phyloP scores from a whole-genome alignment of 1,284 basidiomycete genomes.

The Ganoderma lucidum region DNA sequence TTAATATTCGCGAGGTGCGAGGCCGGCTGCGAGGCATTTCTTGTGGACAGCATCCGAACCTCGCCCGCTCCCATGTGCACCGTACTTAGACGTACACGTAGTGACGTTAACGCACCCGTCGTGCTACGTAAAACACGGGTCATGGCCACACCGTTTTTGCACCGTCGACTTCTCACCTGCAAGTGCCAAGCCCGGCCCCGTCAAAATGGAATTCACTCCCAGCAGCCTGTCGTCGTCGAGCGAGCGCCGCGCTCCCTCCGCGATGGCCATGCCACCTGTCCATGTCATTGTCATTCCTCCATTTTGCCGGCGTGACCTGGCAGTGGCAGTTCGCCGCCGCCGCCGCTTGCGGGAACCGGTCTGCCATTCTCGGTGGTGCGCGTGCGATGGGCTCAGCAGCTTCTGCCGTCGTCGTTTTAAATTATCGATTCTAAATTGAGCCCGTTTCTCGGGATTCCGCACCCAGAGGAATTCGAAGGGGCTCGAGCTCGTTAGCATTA shows the following conservation, averaged over 20 bases:
- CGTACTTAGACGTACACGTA: background rate
- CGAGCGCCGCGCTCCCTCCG: background rate
- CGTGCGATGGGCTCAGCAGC: no score
- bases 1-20: no score
- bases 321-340: background rate
- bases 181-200: background rate
- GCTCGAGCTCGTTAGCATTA: background rate
- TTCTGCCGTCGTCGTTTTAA: no score
- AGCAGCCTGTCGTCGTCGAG: background rate
- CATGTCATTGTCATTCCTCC: background rate
- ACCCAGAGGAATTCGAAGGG: background rate
- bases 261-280: background rate
- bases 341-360: background rate
- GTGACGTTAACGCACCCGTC: background rate
- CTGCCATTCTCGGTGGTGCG: background rate
- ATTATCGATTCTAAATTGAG: no score
- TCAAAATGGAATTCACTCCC: background rate
- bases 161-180: background rate
- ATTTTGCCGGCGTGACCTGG: background rate
- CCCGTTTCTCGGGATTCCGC: background rate
- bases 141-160: no score
- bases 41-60: background rate
- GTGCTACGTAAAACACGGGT: constrained; percentile 1
- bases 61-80: background rate
- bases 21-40: no score